A percentile compares a stretch with the other conserved stretches of the same genome.
Conservation (phyloP, 2,329 filamentous ascomycete species). For the Magnaporthiopsis incrustans region DNA sequence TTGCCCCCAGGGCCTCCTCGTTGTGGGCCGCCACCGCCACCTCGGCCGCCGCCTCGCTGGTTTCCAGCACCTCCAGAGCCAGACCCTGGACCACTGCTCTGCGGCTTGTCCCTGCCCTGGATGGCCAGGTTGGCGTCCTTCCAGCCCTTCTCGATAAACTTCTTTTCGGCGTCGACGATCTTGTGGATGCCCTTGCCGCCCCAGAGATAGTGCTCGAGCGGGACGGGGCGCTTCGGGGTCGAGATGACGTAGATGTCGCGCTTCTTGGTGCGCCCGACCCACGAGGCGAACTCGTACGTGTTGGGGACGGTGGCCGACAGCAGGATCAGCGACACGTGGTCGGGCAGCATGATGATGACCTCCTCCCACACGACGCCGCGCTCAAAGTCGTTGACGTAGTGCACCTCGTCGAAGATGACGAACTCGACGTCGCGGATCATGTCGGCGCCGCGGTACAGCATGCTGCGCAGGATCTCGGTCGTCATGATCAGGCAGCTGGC, state of each 20-base stretch:
- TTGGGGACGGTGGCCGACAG: constrained; percentile 96
- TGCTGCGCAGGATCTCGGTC: constrained; percentile 93
- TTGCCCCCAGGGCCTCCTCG: constrained; percentile 23
- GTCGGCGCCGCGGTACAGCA: constrained; percentile 95
- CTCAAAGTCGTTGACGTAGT: constrained; percentile 95
- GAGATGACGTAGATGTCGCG: constrained; percentile 99
- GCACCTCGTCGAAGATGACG: constrained; percentile 97
- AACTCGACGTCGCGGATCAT: constrained; percentile 96
- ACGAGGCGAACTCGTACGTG: constrained; percentile 94
- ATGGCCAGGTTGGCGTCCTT: constrained; percentile 82
- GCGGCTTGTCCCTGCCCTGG: constrained; percentile 67
- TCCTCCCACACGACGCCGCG: constrained; percentile 98
- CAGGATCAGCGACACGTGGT: constrained; percentile 91
- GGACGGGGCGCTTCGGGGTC: constrained; percentile 88
- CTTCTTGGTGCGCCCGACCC: constrained; percentile 96
- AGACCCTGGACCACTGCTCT: constrained; percentile 18
- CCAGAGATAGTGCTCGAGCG: constrained; percentile 94
- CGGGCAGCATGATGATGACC: constrained; percentile 98
- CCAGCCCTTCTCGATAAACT: constrained; percentile 87
- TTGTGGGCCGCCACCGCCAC: constrained; percentile 19
- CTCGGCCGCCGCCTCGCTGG: constrained; percentile 27
- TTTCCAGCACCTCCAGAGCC: constrained; percentile 18
- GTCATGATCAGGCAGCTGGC: constrained; percentile 99
- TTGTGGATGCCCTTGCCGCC: constrained; percentile 87
- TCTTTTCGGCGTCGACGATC: constrained; percentile 89